These are phyloP conservation scores for Crithidia brevicula DNA, from an alignment of 208 protist species.

Conservation along the genomic window DNA sequence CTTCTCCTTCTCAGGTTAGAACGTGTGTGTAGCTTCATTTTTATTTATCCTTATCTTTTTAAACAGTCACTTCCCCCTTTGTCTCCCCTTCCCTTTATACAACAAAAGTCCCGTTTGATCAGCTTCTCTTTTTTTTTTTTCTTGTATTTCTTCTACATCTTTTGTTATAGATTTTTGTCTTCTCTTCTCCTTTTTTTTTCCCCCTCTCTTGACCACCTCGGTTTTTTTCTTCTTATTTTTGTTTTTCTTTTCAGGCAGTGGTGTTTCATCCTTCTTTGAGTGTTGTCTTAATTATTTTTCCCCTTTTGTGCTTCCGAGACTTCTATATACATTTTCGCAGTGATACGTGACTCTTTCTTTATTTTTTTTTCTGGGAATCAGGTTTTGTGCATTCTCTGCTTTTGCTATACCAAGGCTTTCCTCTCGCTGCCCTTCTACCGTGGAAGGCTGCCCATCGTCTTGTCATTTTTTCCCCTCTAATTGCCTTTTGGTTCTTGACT, in stretches of 20 bases:
- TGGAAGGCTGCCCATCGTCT: too few species aligned
- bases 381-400: not conserved
- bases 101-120: not conserved
- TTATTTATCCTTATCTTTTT: not conserved
- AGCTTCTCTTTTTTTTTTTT: not conserved
- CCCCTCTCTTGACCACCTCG: not conserved
- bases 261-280: constrained; percentile 1
- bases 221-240: constrained; percentile 4
- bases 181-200: constrained; percentile 8
- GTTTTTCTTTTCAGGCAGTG: constrained; percentile 5
- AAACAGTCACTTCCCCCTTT: not conserved
- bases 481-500: too few species aligned
- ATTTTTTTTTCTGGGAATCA: not conserved
- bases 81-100: not conserved
- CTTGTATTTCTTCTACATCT: constrained; percentile 5
- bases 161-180: constrained; percentile 4
- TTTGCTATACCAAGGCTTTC: not conserved
- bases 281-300: constrained; percentile 1
- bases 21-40: too few species aligned
- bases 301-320: not conserved
- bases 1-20: constrained; percentile 5
- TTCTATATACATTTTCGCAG: not conserved
- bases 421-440: too few species aligned
- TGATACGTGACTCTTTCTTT: too few species aligned
- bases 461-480: too few species aligned